Evolutionary conservation across 768 basidiomycete species (phyloP), one percentile per base, ranked within the genome.

Genomic region (Paxillus ammoniavirescens): DNA sequence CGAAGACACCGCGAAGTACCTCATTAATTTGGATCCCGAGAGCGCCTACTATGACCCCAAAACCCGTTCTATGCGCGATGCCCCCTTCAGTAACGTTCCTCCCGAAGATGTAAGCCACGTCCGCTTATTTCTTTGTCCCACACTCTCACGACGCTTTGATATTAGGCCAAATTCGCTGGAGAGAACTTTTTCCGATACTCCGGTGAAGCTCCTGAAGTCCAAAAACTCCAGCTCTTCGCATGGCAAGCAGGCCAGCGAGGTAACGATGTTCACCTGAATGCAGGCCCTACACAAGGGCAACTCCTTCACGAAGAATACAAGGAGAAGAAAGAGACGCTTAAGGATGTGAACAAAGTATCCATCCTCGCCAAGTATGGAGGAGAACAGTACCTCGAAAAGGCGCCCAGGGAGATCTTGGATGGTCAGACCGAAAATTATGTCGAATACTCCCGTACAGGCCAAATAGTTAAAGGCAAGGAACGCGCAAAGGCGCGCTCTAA

Each of bases 41-140:
- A 93, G 91, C 63, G 97, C 97, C 8, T 98, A 98, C 75, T 99
- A 99, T 67, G 97, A 99, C 66, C 97, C 97, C 44, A 99, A 99
- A 76, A 98, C 97, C 12, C 87, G 97, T 65, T 98, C 96, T 7
- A 99, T 99, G 97, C 89, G 97, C 72, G 97, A 99, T 65, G 95
- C 96, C 40, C 97, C 96, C 0, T 55, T 86, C 13, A 83, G 82
- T 67, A 82, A 84, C 60, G 75, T 91, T 23, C 77, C 84, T 6
- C 74, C 91, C n/a, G 93, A 96, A 71, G 96, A 98, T 64, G 94
- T 95, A 66, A 47, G 89, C 74, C 36, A 5, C 21, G 21, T 21
- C 3, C 28, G 53, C 33, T 38, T 51, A 36, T 55, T 28, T 5
- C 18, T 33, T 13, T 21, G 18, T 47, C 35, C 35, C 35, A 41